Evolutionary conservation across 345 rosid genomes (phyloP).

Genomic region (Punica granatum): DNA sequence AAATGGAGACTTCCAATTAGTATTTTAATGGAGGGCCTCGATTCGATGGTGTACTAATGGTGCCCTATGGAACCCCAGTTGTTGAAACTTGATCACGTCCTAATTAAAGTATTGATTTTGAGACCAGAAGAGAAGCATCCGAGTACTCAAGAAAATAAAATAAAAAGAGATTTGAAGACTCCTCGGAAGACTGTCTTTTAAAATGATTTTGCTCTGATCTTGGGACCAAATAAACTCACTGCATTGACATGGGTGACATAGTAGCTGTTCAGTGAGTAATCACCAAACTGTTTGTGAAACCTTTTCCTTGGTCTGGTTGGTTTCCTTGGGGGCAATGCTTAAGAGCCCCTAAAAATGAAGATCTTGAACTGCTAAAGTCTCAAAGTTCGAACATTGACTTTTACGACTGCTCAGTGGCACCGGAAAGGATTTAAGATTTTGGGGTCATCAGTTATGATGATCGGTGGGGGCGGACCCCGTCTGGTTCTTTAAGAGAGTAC

Average conservation of each 20-base stretch:
- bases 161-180: constrained; percentile 45
- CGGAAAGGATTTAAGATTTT: background rate
- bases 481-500: background rate
- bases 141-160: constrained; percentile 22
- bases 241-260: constrained; percentile 29
- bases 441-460: background rate
- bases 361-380: background rate
- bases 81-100: constrained; percentile 48
- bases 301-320: background rate
- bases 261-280: constrained; percentile 26
- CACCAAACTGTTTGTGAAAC: constrained; percentile 13
- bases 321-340: background rate
- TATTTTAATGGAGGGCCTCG: constrained; percentile 29
- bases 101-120: background rate
- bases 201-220: background rate
- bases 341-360: background rate
- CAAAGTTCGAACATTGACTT: background rate
- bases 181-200: constrained; percentile 9
- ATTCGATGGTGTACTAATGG: constrained; percentile 14
- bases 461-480: background rate
- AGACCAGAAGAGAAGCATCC: constrained; percentile 50
- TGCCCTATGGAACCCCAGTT: constrained; percentile 35
- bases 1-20: constrained; percentile 49
- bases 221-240: constrained; percentile 18
- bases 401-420: background rate